These are phyloP conservation scores for Aspergillus jensenii DNA, from an alignment of 2,329 filamentous ascomycete genomes.

Conservation along the genomic window DNA sequence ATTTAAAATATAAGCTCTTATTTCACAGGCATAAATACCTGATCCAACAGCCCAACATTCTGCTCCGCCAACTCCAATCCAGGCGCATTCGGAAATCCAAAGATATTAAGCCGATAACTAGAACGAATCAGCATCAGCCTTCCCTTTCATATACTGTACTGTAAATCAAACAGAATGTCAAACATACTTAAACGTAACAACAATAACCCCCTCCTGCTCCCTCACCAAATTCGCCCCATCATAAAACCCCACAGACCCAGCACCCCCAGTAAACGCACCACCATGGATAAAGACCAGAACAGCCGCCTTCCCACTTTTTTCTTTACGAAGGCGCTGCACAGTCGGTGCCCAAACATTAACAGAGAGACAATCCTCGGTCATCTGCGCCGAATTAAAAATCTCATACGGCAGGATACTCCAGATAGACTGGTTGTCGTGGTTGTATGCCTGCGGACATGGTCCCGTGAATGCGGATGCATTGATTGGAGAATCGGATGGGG, in stretches of 20 bases:
- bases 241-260: constrained; percentile 10
- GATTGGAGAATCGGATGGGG: constrained; percentile 22
- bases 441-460: constrained; percentile 12
- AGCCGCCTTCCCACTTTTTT: background rate
- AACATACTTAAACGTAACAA: constrained; percentile 19
- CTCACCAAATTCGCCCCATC: constrained; percentile 18
- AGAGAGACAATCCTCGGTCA: constrained; percentile 21
- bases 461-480: constrained; percentile 24
- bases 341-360: constrained; percentile 21
- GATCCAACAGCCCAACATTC: constrained; percentile 20
- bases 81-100: constrained; percentile 20
- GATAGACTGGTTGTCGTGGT: constrained; percentile 4
- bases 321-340: background rate
- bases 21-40: background rate
- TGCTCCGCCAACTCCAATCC: constrained; percentile 7
- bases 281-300: constrained; percentile 24
- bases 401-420: constrained; percentile 18
- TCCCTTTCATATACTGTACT: no score
- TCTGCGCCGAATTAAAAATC: constrained; percentile 5
- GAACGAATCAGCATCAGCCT: background rate
- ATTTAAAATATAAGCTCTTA: no score
- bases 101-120: constrained; percentile 22
- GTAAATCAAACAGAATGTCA: background rate
- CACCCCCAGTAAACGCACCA: constrained; percentile 14
- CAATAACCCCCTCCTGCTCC: constrained; percentile 16